Evolutionary conservation across 805 yeast species (phyloP).

Genomic region (Starmerella riodocensis): DNA sequence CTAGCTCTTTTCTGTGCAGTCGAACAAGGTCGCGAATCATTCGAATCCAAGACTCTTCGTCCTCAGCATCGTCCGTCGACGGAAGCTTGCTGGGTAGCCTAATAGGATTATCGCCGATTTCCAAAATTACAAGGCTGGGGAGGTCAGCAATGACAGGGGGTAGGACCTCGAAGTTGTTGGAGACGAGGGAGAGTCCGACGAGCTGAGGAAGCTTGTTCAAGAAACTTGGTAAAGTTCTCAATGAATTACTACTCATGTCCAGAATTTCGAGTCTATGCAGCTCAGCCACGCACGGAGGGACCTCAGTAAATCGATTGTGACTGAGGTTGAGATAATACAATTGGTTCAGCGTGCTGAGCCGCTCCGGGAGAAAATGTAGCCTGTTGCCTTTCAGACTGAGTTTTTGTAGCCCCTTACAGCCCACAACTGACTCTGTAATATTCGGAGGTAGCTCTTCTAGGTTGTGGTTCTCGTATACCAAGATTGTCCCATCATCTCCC

Average conservation of each 20-base stretch:
- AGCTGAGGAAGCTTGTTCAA: constrained; percentile 30
- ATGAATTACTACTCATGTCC: constrained; percentile 47
- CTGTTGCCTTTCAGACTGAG: constrained; percentile 43
- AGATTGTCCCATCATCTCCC: constrained; percentile 13
- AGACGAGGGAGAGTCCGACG: constrained; percentile 47
- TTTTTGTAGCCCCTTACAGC: constrained; percentile 31
- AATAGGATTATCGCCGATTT: constrained; percentile 50
- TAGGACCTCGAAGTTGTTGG: constrained; percentile 43
- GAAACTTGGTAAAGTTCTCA: constrained; percentile 37
- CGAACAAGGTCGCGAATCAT: constrained; percentile 31
- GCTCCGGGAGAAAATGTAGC: constrained; percentile 35
- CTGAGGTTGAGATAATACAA: constrained; percentile 55
- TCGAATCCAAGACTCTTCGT: constrained; percentile 33
- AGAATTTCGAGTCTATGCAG: constrained; percentile 44
- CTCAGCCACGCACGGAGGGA: constrained; percentile 35
- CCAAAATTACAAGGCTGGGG: constrained; percentile 42
- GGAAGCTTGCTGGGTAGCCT: constrained; percentile 24
- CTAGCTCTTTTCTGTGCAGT: constrained; percentile 13
- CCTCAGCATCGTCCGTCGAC: constrained; percentile 24
- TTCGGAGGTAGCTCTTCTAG: constrained; percentile 27
- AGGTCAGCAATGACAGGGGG: constrained; percentile 43
- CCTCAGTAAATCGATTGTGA: constrained; percentile 39
- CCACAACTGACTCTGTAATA: constrained; percentile 29
- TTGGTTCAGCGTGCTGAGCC: constrained; percentile 30
- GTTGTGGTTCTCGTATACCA: constrained; percentile 9